Evolutionary conservation across 306 rosid genomes (phyloP).

Genomic region (Vicia villosa): DNA sequence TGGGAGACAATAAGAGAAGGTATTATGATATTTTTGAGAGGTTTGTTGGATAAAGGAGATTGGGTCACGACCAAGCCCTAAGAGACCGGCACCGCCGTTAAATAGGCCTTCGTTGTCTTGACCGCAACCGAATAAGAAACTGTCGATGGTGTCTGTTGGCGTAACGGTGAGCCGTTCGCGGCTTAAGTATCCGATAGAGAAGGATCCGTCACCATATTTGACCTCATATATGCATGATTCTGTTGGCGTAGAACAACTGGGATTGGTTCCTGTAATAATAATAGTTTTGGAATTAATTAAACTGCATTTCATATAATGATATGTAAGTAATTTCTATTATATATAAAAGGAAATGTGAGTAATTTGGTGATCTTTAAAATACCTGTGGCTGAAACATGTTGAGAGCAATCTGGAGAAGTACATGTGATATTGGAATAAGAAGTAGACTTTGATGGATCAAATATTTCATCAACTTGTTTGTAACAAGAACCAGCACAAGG

Average conservation of each 20-base stretch:
- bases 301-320: no score
- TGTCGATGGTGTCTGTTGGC: constrained; percentile 15
- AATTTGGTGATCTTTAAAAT: no score
- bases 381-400: constrained; percentile 57
- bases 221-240: constrained; percentile 54
- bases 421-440: constrained; percentile 60
- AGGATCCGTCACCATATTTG: constrained; percentile 60
- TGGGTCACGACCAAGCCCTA: constrained; percentile 75
- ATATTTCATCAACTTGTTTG: constrained; percentile 52
- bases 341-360: no score
- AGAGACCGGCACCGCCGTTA: constrained; percentile 56
- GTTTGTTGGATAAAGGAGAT: constrained; percentile 73
- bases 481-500: constrained; percentile 64
- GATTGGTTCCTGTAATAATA: constrained; percentile 41
- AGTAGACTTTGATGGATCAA: constrained; percentile 47
- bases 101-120: constrained; percentile 70
- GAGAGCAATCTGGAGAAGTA: constrained; percentile 43
- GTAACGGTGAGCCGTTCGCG: constrained; percentile 53
- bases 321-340: no score
- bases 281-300: no score
- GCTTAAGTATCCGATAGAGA: constrained; percentile 54
- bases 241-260: constrained; percentile 38
- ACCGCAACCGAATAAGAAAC: constrained; percentile 73
- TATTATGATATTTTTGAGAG: constrained; percentile 44
- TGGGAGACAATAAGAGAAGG: constrained; percentile 80